A percentile compares a stretch with the other conserved stretches of the same genome.
phyloP scores from a whole-genome alignment of 2,329 filamentous ascomycete species.

The Colletotrichum tropicale region DNA sequence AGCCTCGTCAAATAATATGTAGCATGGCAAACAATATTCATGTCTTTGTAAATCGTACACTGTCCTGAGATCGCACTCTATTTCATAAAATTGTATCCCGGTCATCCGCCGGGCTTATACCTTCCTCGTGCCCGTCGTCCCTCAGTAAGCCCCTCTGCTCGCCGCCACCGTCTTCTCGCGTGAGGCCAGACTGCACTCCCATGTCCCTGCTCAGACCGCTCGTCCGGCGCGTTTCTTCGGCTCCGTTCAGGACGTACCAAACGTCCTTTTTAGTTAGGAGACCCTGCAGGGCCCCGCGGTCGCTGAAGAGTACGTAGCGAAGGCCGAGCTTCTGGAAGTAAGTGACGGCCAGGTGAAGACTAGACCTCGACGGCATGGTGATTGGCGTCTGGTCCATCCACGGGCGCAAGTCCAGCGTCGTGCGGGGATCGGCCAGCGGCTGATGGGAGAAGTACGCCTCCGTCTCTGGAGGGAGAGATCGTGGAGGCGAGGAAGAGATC shows the following conservation, averaged over 20 bases:
- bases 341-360: slow-evolving; percentile 81
- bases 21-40: background rate
- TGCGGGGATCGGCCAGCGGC: slow-evolving; percentile 76
- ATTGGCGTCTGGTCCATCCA: slow-evolving; percentile 99
- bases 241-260: slow-evolving; percentile 88
- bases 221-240: slow-evolving; percentile 62
- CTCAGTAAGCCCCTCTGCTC: slow-evolving; percentile 49
- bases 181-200: slow-evolving; percentile 37
- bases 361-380: slow-evolving; percentile 78
- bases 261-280: slow-evolving; percentile 97
- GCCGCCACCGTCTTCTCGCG: slow-evolving; percentile 40
- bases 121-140: slow-evolving; percentile 37
- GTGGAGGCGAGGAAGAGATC: slow-evolving; percentile 59
- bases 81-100: slow-evolving; percentile 18
- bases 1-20: background rate
- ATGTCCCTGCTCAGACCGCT: slow-evolving; percentile 29
- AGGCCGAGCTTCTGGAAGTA: slow-evolving; percentile 96
- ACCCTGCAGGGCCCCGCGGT: slow-evolving; percentile 81
- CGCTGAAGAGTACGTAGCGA: slow-evolving; percentile 86
- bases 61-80: background rate
- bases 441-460: slow-evolving; percentile 87
- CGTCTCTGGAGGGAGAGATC: slow-evolving; percentile 70
- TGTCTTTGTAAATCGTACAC: background rate
- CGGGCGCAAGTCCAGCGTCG: slow-evolving; percentile 84
- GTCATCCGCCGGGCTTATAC: slow-evolving; percentile 23